Evolutionary conservation across 768 basidiomycete genomes (phyloP), one percentile per base, ranked within the genome.

Genomic region (Leccinum subtestaceum): DNA sequence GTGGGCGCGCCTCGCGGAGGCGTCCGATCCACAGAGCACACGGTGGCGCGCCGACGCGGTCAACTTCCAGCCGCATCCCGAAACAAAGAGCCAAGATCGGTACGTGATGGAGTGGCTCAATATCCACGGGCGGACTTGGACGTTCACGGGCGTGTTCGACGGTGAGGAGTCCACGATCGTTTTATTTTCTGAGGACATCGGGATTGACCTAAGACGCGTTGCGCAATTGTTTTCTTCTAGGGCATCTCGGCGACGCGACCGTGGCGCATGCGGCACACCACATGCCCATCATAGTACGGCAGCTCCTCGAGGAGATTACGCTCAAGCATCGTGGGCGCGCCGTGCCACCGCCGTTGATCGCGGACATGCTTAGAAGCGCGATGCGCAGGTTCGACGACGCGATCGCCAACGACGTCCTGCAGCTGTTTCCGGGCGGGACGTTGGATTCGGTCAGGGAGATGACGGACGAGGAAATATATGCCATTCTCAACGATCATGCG

Each of bases 71-170:
- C 87, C 87, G 4, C 85, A 82, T 38, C 74, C 76, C 1, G 75
- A 71, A 9, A 77, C 80, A 19, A 74, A 71, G 60, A 87, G 84
- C 1, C 87, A 88, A 72, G 87, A 88, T 64, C 78, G 87, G 57
- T 85, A 85, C 61, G 79, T 85, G 31, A 78, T 86, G 56, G 81
- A 81, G 8, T 78, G 80, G 64, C 75, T 87, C 57, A 75, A 84
- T 47, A 74, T 88, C 55, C 76, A 76, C 52, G 86, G 83, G 13
- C 79, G 76, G 31, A 71, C 75, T 52, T 88, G 87, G 86, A 76
- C 78, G n/a, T 77, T 88, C 61, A 85, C 84, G 1, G 87, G 84
- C 50, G 85, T 88, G 36, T 88, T 88, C 65, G 87, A 88, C 69
- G 87, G 87, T 83, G 64, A 60, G 84, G 67, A 19, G 46, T 63